Base-by-base conservation (phyloP, 2,329 filamentous ascomycete species). In the Hypoxylon sp. region DNA sequence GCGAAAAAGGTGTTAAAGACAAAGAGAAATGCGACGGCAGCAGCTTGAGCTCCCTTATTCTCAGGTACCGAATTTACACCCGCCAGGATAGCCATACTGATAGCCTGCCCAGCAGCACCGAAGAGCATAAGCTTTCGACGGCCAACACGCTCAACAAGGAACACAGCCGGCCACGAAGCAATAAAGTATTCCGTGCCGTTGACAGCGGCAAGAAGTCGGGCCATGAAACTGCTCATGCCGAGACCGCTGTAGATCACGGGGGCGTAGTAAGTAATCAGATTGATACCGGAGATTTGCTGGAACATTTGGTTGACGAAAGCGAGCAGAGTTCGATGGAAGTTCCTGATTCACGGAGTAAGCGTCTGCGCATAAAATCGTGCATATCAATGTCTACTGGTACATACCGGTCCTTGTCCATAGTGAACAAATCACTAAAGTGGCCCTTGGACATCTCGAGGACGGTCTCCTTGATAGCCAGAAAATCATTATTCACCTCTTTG, bases 81-180 rank as follows among this genome's bases (percentile, higher is more conserved):
- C 0, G 84, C 82, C 38, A 89, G 81, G 38, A 93, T 83, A 1
- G 89, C 85, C 91, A 93, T 93, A 56, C 87, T 88, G 1, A 84
- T 75, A 38, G 87, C 88, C 81, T 90, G 89, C 0, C 89, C 89
- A 2, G 83, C 81, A 0, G 88, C 86, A 58, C 91, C 91, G 68
- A 92, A 87, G 17, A 93, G 79, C 90, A 94, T 93, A 66, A 93
- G 85, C 74, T 87, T 86, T 17, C 91, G 85, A 28, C 91, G 88
- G 10, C 90, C 90, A 2, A 90, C 86, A 1, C 86, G 85, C 77
- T 91, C 89, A 38, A 91, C 88, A 25, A 90, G 82, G 76, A 89
- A 89, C 19, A 86, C 82, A 1, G 84, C 82, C 0, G 84, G 83
- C 87, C 89, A 87, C 2, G 90, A 90, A 0, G 86, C 79, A 76